Percentiles rank a stretch among this genome's conserved stretches.
phyloP scores from a whole-genome alignment of 257 asterid genomes.

The Rehmannia glutinosa region DNA sequence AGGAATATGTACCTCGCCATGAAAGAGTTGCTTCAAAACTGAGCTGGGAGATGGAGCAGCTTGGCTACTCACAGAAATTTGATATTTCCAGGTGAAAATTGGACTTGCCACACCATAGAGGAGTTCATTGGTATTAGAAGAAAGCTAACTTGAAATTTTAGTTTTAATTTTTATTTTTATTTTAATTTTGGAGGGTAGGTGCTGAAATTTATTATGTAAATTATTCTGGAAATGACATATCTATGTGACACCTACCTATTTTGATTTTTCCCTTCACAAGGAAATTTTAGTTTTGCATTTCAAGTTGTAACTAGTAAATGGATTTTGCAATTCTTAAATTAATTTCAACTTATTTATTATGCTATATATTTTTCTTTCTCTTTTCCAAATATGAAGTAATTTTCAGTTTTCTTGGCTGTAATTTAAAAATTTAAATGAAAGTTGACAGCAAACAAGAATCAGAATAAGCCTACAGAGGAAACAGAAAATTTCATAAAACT shows the following conservation, averaged over 20 bases:
- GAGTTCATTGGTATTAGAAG: slow-evolving; percentile 17
- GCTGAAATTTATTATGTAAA: slow-evolving; percentile 48
- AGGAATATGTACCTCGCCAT: slow-evolving; percentile 57
- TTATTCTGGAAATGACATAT: slow-evolving; percentile 28
- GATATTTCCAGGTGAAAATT: slow-evolving; percentile 46
- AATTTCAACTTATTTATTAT: no score
- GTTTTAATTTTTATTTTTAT: slow-evolving; percentile 29
- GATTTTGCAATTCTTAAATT: slow-evolving; percentile 12
- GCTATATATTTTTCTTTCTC: no score
- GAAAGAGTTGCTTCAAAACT: slow-evolving; percentile 54
- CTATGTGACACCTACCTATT: slow-evolving; percentile 16
- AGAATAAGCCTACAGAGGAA: no score
- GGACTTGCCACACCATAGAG: slow-evolving; percentile 19
- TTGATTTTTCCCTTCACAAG: slow-evolving; percentile 26
- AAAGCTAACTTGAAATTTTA: slow-evolving; percentile 36
- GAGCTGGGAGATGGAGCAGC: slow-evolving; percentile 60
- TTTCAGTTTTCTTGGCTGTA: no score
- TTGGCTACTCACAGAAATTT: slow-evolving; percentile 31
- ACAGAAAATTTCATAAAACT: no score
- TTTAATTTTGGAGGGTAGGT: not conserved
- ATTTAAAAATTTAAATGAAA: no score
- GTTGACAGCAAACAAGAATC: no score
- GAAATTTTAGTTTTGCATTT: no score
- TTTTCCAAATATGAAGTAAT: no score
- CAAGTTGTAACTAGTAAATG: slow-evolving; percentile 40